phyloP scores from a whole-genome alignment of 305 asterid genomes.

The Solanum hybrid region DNA sequence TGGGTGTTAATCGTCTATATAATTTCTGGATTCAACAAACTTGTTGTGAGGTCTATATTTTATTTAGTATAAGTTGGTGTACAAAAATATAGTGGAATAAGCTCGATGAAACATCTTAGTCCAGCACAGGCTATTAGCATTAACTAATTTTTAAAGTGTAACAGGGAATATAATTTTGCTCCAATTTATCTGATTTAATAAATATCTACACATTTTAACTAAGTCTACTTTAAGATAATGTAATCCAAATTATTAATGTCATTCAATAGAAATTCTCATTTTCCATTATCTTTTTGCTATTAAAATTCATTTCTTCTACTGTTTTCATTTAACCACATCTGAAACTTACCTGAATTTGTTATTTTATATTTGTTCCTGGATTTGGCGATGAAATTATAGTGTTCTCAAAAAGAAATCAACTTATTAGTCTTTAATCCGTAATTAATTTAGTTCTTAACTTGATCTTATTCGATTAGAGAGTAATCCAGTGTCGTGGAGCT shows the following conservation, averaged over 20 bases:
- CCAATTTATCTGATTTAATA: background rate
- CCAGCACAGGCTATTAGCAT: background rate
- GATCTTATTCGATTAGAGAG: background rate
- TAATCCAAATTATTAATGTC: background rate
- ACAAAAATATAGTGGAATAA: background rate
- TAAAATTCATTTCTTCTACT: background rate
- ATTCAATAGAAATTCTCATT: background rate
- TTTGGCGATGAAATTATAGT: background rate
- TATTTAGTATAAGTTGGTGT: background rate
- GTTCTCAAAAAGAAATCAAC: background rate
- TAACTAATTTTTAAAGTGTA: background rate
- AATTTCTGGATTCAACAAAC: background rate
- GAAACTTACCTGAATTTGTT: background rate
- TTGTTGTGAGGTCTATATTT: background rate
- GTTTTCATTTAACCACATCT: background rate
- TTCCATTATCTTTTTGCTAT: background rate
- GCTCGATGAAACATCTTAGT: background rate
- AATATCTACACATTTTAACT: background rate
- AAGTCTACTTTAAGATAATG: background rate
- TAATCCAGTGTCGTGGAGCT: background rate
- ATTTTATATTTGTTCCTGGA: background rate
- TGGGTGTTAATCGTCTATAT: background rate
- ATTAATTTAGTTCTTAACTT: background rate
- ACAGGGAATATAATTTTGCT: background rate
- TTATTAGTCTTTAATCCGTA: background rate